A percentile compares a stretch with the other conserved stretches of the same genome.
Evolutionary conservation across 1,139 yeast species (phyloP).

Genomic region (Scheffersomyces lignicola): DNA sequence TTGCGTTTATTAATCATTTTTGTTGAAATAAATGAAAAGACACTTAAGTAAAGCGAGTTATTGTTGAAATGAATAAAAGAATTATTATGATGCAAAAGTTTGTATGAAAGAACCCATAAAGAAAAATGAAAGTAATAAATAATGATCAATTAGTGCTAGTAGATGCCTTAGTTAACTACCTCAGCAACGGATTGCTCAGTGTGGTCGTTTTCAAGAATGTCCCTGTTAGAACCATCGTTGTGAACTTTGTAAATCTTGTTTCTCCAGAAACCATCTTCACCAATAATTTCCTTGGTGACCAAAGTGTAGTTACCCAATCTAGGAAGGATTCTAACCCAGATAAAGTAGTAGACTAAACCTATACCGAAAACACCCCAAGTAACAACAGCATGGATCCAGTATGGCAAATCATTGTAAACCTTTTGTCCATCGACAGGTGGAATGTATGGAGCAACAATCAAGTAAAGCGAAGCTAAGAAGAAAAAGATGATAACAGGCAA

Average conservation of each 20-base stretch:
- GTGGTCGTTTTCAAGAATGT: slow-evolving; percentile 11
- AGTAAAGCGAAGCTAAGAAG: slow-evolving; percentile 65
- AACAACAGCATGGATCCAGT: slow-evolving; percentile 80
- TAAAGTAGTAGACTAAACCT: slow-evolving; percentile 71
- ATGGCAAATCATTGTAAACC: slow-evolving; percentile 68
- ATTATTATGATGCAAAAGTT: too few species aligned
- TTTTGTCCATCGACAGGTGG: slow-evolving; percentile 70
- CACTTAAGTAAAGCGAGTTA: neutral
- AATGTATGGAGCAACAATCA: slow-evolving; percentile 78
- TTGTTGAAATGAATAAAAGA: slow-evolving; percentile 4
- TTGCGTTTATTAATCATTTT: too few species aligned
- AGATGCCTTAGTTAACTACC: slow-evolving; percentile 3
- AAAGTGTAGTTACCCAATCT: slow-evolving; percentile 56
- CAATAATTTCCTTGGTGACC: slow-evolving; percentile 58
- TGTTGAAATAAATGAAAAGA: slow-evolving; percentile 2
- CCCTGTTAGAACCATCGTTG: slow-evolving; percentile 19
- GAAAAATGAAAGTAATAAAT: slow-evolving; percentile 3
- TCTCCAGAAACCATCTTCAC: slow-evolving; percentile 77
- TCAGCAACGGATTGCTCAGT: slow-evolving; percentile 8
- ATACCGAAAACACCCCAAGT: slow-evolving; percentile 76
- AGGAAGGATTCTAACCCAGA: slow-evolving; percentile 67
- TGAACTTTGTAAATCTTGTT: slow-evolving; percentile 52
- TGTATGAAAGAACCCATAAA: too few species aligned
- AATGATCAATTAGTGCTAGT: slow-evolving; percentile 2
- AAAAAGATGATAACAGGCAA: slow-evolving; percentile 65